Evolutionary conservation across 192 early-diverging fungal genomes (phyloP), one percentile per base, ranked within the genome.

Genomic region (Dissophora globulifera): DNA sequence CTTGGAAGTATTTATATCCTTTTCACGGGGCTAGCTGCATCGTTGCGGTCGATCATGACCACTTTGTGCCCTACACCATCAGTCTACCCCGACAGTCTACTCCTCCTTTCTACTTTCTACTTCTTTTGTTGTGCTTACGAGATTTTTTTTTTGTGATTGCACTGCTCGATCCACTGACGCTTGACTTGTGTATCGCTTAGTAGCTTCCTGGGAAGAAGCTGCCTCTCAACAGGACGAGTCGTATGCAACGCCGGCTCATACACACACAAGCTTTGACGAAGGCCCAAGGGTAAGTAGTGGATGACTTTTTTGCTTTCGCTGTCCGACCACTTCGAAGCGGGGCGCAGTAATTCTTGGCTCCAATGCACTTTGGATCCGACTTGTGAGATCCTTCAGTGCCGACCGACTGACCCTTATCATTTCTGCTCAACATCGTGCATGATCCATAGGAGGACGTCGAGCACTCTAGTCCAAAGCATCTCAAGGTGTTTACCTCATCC

Each of bases 201-300:
- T 56, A 76, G 72, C 72, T n/a, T 52, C 72, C 20, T 76, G 72
- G 72, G 72, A 66, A 33, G 72, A 76, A 32, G n/a, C 62, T n/a
- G 9, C 50, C 10, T 22, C 62, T 19, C 62, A 70, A 11, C 33
- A 63, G 4, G 69, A 74, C 3, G 61, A 74, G 29, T 25, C 56
- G 13, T 74, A 66, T 57, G 71, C 62, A 3, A 76, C 72, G 0
- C 72, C 72, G 20, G 63, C 63, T 3, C 72, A 53, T 47, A 67
- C 72, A 27, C 64, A 76, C 64, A 57, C 62, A 3, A 76, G 72
- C 46, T 76, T 67, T 23, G 72, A 76, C 22, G 72, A 76, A 9
- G 52, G 57, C 17, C 42, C 72, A 33, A 45, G 50, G 58, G 72
- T 76, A 67, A 67, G 64, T 41, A 17, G 10, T 38, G 26, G 10